Conservation (phyloP, 176 grass and related monocot species). For the Carex littledalei region DNA sequence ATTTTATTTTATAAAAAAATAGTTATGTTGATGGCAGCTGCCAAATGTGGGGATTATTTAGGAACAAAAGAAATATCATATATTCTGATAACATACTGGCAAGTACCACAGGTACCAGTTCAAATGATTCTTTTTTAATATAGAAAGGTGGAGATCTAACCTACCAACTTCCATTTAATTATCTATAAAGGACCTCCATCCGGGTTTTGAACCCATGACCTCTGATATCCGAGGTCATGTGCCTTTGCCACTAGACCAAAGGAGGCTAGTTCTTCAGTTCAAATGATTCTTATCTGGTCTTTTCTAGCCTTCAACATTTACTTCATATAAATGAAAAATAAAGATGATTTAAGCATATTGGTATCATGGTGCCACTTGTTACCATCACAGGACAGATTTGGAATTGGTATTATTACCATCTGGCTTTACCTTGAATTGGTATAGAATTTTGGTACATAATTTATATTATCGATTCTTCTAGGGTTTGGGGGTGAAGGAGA, state of each 20-base stretch:
- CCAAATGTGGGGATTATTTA: not conserved
- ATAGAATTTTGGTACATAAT: not conserved
- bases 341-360: not conserved
- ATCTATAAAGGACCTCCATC: no score
- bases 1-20: not conserved
- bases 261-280: no score
- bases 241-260: no score
- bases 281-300: no score
- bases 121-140: not conserved
- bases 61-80: not conserved
- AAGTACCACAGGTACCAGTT: not conserved
- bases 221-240: no score
- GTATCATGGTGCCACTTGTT: not conserved
- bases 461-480: slow-evolving; percentile 13
- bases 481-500: slow-evolving; percentile 56
- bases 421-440: not conserved
- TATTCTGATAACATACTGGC: slow-evolving; percentile 8
- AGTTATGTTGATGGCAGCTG: not conserved
- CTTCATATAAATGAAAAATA: not conserved
- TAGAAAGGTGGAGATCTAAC: no score
- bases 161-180: no score
- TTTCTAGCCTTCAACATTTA: not conserved
- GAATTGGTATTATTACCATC: not conserved
- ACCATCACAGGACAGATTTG: not conserved
- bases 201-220: no score